These are phyloP conservation scores for Boletus tomentosulus DNA, from an alignment of 768 basidiomycete species.

Conservation along the genomic window DNA sequence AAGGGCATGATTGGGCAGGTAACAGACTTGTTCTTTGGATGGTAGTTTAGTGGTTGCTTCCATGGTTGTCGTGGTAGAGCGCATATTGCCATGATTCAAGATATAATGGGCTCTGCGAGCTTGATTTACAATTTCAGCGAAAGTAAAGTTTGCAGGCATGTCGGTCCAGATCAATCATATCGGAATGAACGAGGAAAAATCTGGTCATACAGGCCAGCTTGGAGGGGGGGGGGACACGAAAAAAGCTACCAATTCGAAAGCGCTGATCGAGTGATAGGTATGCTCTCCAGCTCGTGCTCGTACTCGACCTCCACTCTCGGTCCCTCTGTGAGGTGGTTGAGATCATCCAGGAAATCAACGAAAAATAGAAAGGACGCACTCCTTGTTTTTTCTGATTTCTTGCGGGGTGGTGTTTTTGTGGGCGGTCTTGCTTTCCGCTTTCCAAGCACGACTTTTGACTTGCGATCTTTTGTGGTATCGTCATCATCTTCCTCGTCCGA, in stretches of 20 bases:
- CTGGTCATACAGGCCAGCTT: background rate
- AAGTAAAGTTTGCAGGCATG: too few species aligned
- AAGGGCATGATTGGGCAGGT: slow-evolving; percentile 71
- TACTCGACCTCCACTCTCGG: slow-evolving; percentile 94
- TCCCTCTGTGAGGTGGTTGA: slow-evolving; percentile 44
- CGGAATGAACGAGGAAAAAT: background rate
- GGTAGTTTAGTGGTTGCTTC: slow-evolving; percentile 44
- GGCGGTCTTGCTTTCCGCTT: slow-evolving; percentile 61
- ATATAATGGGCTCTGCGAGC: background rate
- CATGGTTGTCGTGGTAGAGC: background rate
- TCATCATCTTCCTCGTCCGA: slow-evolving; percentile 39
- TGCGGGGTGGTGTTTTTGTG: slow-evolving; percentile 40
- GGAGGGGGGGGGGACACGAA: background rate
- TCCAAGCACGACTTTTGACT: slow-evolving; percentile 48
- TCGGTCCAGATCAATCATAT: background rate
- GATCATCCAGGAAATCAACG: slow-evolving; percentile 1
- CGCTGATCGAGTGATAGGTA: slow-evolving; percentile 49
- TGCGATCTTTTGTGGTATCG: slow-evolving; percentile 36
- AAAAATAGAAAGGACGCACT: slow-evolving; percentile 38
- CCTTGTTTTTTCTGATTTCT: slow-evolving; percentile 60
- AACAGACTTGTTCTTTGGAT: slow-evolving; percentile 78
- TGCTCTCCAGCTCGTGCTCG: slow-evolving; percentile 84
- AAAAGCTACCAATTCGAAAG: slow-evolving; percentile 50
- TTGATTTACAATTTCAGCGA: background rate
- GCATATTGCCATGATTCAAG: background rate